Evolutionary conservation across 305 asterid genomes (phyloP), one percentile per base, ranked within the genome.

Genomic region (Plantago rigida): DNA sequence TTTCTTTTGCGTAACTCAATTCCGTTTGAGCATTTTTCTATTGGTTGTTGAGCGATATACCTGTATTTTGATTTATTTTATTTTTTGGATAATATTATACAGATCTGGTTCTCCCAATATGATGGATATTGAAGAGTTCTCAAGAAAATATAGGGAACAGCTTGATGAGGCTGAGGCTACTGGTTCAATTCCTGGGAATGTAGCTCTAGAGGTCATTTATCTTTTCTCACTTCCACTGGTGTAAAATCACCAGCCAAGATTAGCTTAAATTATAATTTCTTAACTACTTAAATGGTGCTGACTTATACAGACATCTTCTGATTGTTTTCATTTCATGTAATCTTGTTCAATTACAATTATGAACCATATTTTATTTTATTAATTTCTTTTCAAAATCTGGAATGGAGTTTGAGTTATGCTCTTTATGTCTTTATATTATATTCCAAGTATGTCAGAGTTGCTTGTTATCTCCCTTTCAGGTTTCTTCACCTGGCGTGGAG

Each of bases 81-180:
- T 62, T 34, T 42, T 12, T 44, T 45, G 67, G 73, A 60, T 34
- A 60, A 60, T 28, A 64, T 65, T 72, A 55, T 56, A 39, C 89
- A 90, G 97, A 82, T 90, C 95, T 52, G 94, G 96, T 65, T 83
- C 97, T 74, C 97, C 97, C 13, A 72, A 12, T 68, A 79, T 90
- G 90, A 46, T 41, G 56, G 95, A 89, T 61, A 77, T 87, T 26
- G 97, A 90, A 81, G 84, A 78, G 62, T 90, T 90, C 84, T 72
- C 97, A 49, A 75, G 47, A 47, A 62, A 77, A 60, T 90, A 78
- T 47, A 79, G 87, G 72, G 70, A 69, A 13, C 78, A 74, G 59
- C 95, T 90, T 36, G 87, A 82, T 57, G 96, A 90, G 72, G 91
- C 91, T 57, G 94, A 77, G 78, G 69, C 79, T 56, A 65, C 71